Evolutionary conservation across 805 yeast genomes (phyloP).

Genomic region (Suhomyces canberraensis): DNA sequence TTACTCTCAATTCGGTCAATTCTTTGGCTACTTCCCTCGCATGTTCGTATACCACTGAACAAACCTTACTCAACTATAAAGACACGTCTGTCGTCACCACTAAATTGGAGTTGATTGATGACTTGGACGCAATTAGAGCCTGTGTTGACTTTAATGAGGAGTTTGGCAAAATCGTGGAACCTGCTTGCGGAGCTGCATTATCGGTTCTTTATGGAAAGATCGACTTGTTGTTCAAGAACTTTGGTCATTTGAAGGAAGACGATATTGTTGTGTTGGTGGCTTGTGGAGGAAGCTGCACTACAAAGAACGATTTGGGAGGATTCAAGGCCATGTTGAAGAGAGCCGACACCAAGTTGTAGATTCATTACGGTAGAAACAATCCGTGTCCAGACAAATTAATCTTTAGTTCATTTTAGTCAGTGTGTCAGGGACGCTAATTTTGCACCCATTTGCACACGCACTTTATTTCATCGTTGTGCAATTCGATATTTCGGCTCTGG

Average conservation of each 20-base stretch:
- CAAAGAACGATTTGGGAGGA: neutral
- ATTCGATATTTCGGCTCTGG: no score
- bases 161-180: slow-evolving; percentile 22
- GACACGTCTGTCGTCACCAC: slow-evolving; percentile 12
- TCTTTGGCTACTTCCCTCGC: slow-evolving; percentile 28
- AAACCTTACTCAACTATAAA: slow-evolving; percentile 16
- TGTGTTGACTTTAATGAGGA: slow-evolving; percentile 20
- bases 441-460: no score
- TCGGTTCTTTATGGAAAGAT: slow-evolving; percentile 12
- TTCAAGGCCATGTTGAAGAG: neutral
- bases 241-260: slow-evolving; percentile 15
- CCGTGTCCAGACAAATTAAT: no score
- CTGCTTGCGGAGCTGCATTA: slow-evolving; percentile 33
- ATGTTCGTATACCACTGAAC: slow-evolving; percentile 23
- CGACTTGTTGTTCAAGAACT: slow-evolving; percentile 12
- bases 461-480: no score
- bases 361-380: no score
- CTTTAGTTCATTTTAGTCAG: no score
- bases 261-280: slow-evolving; percentile 26
- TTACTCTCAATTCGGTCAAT: slow-evolving; percentile 20
- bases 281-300: slow-evolving; percentile 25
- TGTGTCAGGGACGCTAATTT: no score
- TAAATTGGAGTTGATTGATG: slow-evolving; percentile 18
- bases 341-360: neutral
- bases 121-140: slow-evolving; percentile 23